Evolutionary conservation across 176 grass and related monocot species (phyloP).

Genomic region (Leersia perrieri): DNA sequence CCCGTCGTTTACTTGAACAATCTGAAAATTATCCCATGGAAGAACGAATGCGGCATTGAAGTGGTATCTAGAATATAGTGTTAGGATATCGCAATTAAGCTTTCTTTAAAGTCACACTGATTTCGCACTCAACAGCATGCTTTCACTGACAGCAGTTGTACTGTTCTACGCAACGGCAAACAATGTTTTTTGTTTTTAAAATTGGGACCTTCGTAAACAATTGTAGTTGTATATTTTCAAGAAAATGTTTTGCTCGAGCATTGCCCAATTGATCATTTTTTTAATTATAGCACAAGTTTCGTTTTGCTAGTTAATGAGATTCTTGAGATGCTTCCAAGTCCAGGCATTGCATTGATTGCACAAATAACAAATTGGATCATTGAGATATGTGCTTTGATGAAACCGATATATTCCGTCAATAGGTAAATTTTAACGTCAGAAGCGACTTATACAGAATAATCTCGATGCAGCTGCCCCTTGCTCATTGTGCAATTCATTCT

Average conservation of each 20-base stretch:
- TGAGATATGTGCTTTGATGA: background rate
- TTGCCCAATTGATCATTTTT: background rate
- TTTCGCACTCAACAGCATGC: background rate
- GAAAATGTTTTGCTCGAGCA: background rate
- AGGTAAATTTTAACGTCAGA: background rate
- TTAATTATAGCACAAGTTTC: background rate
- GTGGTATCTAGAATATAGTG: background rate
- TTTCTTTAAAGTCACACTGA: background rate
- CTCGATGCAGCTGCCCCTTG: background rate
- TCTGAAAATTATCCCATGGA: background rate
- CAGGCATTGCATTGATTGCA: background rate
- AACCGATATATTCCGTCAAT: background rate
- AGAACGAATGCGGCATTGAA: conserved; percentile 16
- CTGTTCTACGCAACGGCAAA: background rate
- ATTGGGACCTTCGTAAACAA: background rate
- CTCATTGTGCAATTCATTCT: background rate
- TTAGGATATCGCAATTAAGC: background rate
- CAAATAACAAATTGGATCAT: background rate
- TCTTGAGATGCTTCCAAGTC: background rate
- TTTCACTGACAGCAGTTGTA: background rate
- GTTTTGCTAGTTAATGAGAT: background rate
- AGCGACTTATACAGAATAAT: background rate
- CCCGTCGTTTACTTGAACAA: background rate
- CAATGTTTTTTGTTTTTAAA: background rate
- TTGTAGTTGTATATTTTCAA: background rate